These are phyloP conservation scores for Candida rishiriensis DNA, from an alignment of 805 yeast genomes.

Conservation along the genomic window DNA sequence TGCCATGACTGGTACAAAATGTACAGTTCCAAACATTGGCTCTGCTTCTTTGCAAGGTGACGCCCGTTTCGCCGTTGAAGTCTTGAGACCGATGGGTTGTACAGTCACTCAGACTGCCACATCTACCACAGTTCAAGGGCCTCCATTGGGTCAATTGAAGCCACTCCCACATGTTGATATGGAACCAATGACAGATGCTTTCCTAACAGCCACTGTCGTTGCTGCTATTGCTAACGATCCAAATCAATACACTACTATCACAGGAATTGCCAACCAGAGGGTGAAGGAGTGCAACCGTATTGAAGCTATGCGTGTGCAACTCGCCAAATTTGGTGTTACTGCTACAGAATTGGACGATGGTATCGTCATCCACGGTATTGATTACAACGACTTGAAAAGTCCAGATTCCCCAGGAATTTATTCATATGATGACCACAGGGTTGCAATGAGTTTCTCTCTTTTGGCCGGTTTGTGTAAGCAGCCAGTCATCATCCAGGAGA, in stretches of 20 bases:
- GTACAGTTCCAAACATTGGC: slow-evolving; percentile 94
- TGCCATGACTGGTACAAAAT: slow-evolving; percentile 89
- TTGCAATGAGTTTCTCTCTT: slow-evolving; percentile 94
- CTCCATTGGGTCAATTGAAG: slow-evolving; percentile 60
- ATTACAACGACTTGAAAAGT: slow-evolving; percentile 42
- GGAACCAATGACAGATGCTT: slow-evolving; percentile 99
- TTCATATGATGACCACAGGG: slow-evolving; percentile 94
- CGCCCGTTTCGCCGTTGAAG: slow-evolving; percentile 93
- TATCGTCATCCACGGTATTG: slow-evolving; percentile 74
- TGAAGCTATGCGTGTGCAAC: slow-evolving; percentile 85
- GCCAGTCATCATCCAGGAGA: slow-evolving; percentile 73
- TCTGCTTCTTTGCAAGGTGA: slow-evolving; percentile 91
- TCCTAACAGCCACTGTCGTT: slow-evolving; percentile 91
- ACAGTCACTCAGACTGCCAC: slow-evolving; percentile 74
- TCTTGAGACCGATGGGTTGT: slow-evolving; percentile 94
- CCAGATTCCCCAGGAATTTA: slow-evolving; percentile 62
- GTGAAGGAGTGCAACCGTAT: slow-evolving; percentile 97
- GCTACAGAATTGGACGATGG: slow-evolving; percentile 91
- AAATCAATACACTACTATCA: slow-evolving; percentile 63
- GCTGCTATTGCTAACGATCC: slow-evolving; percentile 77
- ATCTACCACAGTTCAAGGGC: slow-evolving; percentile 91
- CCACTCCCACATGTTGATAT: slow-evolving; percentile 80
- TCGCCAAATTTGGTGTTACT: slow-evolving; percentile 84
- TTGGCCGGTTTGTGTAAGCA: slow-evolving; percentile 63
- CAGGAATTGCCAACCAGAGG: slow-evolving; percentile 96